A percentile compares a stretch with the other conserved stretches of the same genome.
Conservation (phyloP, 2,329 filamentous ascomycete genomes). For the Scorias spongiosa region DNA sequence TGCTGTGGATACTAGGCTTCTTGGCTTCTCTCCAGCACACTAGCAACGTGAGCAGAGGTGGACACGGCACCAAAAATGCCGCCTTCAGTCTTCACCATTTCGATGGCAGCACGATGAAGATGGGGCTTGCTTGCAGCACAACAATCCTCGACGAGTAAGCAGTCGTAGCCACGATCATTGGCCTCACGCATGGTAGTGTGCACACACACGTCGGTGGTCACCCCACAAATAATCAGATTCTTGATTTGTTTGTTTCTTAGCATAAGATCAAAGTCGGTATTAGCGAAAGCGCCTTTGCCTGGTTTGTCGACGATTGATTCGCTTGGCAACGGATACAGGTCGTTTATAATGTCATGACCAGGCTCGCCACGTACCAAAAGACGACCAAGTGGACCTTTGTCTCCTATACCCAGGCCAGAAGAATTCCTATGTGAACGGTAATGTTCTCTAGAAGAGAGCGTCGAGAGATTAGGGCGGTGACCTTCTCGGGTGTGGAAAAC, state of each 20-base stretch:
- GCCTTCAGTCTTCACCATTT: slow-evolving; percentile 30
- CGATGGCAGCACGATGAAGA: slow-evolving; percentile 26
- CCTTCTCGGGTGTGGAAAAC: slow-evolving; percentile 39
- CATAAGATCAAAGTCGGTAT: slow-evolving; percentile 39
- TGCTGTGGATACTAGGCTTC: no score
- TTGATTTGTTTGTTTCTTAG: slow-evolving; percentile 36
- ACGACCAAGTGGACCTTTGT: slow-evolving; percentile 40
- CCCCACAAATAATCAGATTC: slow-evolving; percentile 38
- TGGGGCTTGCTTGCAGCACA: slow-evolving; percentile 27
- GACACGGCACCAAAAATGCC: slow-evolving; percentile 14
- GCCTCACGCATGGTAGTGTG: slow-evolving; percentile 41
- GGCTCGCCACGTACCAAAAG: slow-evolving; percentile 42
- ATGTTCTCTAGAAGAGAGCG: slow-evolving; percentile 38
- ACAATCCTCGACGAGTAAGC: slow-evolving; percentile 36
- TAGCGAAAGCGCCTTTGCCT: slow-evolving; percentile 36
- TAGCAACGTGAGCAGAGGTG: background rate
- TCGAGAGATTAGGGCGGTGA: slow-evolving; percentile 40
- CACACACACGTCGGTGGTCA: slow-evolving; percentile 42
- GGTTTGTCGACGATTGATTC: slow-evolving; percentile 42
- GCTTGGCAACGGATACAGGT: slow-evolving; percentile 32
- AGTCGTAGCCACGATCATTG: slow-evolving; percentile 41
- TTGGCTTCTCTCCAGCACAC: no score
- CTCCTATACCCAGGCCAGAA: slow-evolving; percentile 36
- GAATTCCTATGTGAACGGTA: slow-evolving; percentile 39
- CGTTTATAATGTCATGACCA: slow-evolving; percentile 42